Conservation (phyloP, 345 rosid species). For the Chamaenerion angustifolium region DNA sequence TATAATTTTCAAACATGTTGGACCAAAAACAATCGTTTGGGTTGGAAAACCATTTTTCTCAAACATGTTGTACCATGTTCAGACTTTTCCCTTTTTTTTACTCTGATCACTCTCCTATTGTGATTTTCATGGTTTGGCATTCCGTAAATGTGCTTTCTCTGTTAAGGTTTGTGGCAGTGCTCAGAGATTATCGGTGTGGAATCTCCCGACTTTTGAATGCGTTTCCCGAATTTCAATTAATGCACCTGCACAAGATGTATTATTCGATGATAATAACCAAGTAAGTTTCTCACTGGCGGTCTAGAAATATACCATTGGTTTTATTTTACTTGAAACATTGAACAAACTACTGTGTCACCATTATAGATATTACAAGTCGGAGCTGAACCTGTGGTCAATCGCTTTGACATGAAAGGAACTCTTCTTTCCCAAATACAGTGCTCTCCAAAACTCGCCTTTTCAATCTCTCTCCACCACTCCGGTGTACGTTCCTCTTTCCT, state of each 20-base stretch:
- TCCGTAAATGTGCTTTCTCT: constrained; percentile 6
- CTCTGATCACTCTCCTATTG: neutral
- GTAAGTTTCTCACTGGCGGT: constrained; percentile 41
- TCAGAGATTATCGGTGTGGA: constrained; percentile 58
- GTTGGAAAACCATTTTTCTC: too few relatives aligned
- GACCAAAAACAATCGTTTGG: too few relatives aligned
- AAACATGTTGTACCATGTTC: too few relatives aligned
- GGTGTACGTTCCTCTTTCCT: constrained; percentile 36
- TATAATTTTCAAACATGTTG: too few relatives aligned
- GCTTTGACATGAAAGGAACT: constrained; percentile 58
- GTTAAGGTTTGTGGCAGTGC: constrained; percentile 71
- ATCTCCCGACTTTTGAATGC: constrained; percentile 73
- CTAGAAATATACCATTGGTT: too few relatives aligned
- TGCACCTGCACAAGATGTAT: constrained; percentile 55
- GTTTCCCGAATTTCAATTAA: constrained; percentile 34
- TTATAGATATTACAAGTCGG: constrained; percentile 81
- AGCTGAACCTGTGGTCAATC: constrained; percentile 61
- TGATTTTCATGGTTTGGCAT: neutral
- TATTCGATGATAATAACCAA: constrained; percentile 56
- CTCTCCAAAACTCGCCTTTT: constrained; percentile 76
- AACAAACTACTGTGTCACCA: constrained; percentile 6
- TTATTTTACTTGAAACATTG: neutral
- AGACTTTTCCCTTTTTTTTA: too few relatives aligned
- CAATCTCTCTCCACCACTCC: constrained; percentile 57
- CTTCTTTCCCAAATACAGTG: constrained; percentile 69